Evolutionary conservation across 768 basidiomycete species (phyloP).

Genomic region (Kwoniella dejecticola): DNA sequence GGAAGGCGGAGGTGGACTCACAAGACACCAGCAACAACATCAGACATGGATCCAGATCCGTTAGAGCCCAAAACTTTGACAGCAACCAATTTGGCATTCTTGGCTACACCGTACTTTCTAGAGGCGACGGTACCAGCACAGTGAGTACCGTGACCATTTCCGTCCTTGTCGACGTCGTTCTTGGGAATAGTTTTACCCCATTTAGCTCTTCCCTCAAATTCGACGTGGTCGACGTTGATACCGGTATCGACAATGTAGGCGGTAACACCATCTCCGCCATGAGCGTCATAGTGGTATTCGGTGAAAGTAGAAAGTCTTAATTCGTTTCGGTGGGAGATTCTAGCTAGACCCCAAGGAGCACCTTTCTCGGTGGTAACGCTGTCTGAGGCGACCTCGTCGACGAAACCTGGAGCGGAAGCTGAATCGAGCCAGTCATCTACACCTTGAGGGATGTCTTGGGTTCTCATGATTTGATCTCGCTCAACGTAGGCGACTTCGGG

Average conservation of each 20-base stretch:
- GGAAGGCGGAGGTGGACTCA: constrained; percentile 15
- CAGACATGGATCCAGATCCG: constrained; percentile 91
- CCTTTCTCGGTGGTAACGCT: constrained; percentile 37
- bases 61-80: constrained; percentile 74
- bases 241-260: constrained; percentile 64
- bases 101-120: constrained; percentile 89
- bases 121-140: constrained; percentile 97
- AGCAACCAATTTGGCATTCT: constrained; percentile 68
- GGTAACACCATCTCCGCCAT: constrained; percentile 90
- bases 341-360: constrained; percentile 78
- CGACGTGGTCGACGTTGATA: constrained; percentile 78
- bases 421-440: constrained; percentile 36
- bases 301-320: constrained; percentile 80
- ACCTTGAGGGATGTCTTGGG: constrained; percentile 61
- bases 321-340: constrained; percentile 80
- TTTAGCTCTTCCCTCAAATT: constrained; percentile 69
- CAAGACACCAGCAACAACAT: constrained; percentile 83
- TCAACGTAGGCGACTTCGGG: constrained; percentile 93
- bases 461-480: constrained; percentile 87
- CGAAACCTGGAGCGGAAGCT: constrained; percentile 13
- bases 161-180: constrained; percentile 83
- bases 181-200: constrained; percentile 93
- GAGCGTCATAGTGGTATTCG: constrained; percentile 70
- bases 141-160: constrained; percentile 92
- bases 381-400: constrained; percentile 21